A percentile compares a stretch with the other conserved stretches of the same genome.
phyloP scores from a whole-genome alignment of 23 red algal genomes.

The Gracilaria domingensis region DNA sequence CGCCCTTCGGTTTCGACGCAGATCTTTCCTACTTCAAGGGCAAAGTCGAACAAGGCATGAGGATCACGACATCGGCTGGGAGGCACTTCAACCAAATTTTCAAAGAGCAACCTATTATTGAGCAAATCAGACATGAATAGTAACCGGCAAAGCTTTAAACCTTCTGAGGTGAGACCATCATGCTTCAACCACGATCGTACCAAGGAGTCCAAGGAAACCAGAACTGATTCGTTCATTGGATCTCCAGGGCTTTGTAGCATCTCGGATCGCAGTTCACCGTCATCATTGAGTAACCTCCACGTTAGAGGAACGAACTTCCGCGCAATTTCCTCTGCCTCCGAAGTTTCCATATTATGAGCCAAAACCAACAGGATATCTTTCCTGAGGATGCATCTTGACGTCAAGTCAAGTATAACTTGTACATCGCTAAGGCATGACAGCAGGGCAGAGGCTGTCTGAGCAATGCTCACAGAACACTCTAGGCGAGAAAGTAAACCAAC shows the following conservation, averaged over 20 bases:
- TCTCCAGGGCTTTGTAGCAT: background rate
- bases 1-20: constrained; percentile 8
- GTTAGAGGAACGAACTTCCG: constrained; percentile 35
- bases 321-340: constrained; percentile 40
- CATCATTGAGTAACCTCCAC: constrained; percentile 8
- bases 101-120: background rate
- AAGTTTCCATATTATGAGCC: background rate
- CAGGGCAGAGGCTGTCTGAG: background rate
- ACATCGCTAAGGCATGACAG: constrained; percentile 37
- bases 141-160: background rate
- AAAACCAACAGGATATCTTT: constrained; percentile 16
- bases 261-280: background rate
- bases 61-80: background rate
- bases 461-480: background rate
- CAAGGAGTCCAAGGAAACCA: constrained; percentile 12
- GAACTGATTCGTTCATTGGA: background rate
- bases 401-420: constrained; percentile 65
- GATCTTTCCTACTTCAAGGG: background rate
- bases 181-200: constrained; percentile 25
- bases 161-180: background rate
- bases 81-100: background rate
- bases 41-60: background rate
- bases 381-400: constrained; percentile 53
- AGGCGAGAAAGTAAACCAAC: constrained; percentile 48
- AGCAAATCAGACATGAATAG: background rate